phyloP scores from a whole-genome alignment of 495 filamentous ascomycete species.

The Neurospora intermedia region DNA sequence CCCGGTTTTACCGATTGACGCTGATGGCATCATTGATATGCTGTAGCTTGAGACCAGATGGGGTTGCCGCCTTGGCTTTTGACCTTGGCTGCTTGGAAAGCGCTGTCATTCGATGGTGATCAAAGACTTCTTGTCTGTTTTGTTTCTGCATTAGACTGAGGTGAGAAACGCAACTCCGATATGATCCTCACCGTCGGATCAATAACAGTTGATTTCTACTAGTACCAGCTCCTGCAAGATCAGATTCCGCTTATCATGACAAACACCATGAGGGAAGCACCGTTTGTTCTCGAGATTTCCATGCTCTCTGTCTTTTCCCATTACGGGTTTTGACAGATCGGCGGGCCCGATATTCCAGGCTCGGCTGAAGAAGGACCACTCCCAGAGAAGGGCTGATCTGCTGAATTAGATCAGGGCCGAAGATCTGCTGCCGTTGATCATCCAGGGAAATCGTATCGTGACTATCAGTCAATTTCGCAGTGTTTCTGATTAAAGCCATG shows the following conservation, averaged over 20 bases:
- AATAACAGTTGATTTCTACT: not conserved
- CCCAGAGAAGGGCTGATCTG: not conserved
- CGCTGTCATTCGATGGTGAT: not conserved
- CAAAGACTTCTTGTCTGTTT: not conserved
- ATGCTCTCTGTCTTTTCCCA: not conserved
- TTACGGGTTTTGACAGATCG: not conserved
- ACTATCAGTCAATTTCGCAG: not conserved
- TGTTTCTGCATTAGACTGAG: not conserved
- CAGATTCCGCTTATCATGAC: not conserved
- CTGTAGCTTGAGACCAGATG: not conserved
- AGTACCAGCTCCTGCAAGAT: not conserved
- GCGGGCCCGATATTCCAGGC: not conserved
- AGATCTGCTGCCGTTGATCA: not conserved
- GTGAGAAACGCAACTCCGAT: not conserved
- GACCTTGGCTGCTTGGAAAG: not conserved
- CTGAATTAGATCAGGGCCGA: not conserved
- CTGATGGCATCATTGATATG: not conserved
- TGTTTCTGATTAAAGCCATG: not conserved
- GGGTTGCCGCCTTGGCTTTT: not conserved
- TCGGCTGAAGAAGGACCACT: not conserved
- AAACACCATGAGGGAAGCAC: not conserved
- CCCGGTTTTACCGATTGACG: not conserved
- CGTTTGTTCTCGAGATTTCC: not conserved
- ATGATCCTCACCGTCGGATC: not conserved
- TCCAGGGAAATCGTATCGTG: not conserved